phyloP scores from a whole-genome alignment of 306 rosid species.

The Cicer pinnatifidum region DNA sequence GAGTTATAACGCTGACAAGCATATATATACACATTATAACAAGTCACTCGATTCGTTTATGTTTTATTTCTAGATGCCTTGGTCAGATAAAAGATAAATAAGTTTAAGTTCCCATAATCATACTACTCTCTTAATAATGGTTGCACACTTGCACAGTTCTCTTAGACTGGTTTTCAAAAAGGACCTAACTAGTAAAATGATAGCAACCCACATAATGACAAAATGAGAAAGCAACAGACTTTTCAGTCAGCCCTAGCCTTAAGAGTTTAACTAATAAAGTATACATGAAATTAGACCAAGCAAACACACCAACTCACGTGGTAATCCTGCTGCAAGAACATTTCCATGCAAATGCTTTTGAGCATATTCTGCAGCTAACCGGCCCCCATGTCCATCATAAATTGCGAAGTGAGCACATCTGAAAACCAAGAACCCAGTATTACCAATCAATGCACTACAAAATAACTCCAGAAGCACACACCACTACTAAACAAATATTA shows the following conservation, averaged over 20 bases:
- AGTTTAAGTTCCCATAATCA: slow-evolving; percentile 17
- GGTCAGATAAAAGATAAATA: slow-evolving; percentile 33
- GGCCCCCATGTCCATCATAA: slow-evolving; percentile 95
- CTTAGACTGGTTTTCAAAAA: slow-evolving; percentile 8
- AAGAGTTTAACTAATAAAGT: slow-evolving; percentile 39
- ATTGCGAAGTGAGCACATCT: slow-evolving; percentile 88
- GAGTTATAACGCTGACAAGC: neutral
- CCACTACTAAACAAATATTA: neutral
- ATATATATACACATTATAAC: slow-evolving; percentile 1
- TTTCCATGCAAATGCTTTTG: slow-evolving; percentile 75
- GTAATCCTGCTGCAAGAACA: slow-evolving; percentile 87
- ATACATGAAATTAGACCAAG: slow-evolving; percentile 65
- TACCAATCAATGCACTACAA: slow-evolving; percentile 24
- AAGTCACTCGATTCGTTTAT: neutral
- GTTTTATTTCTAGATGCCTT: slow-evolving; percentile 25
- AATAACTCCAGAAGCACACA: slow-evolving; percentile 15
- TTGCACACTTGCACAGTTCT: slow-evolving; percentile 10
- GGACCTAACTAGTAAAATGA: neutral
- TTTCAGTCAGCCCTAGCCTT: slow-evolving; percentile 21
- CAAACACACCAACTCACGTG: slow-evolving; percentile 99
- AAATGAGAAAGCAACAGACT: slow-evolving; percentile 25
- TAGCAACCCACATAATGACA: slow-evolving; percentile 25
- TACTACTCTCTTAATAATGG: slow-evolving; percentile 17
- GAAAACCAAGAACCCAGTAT: slow-evolving; percentile 35
- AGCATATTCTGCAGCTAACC: slow-evolving; percentile 84